phyloP scores from a whole-genome alignment of 495 filamentous ascomycete genomes.

The Pyrenula aspistea region DNA sequence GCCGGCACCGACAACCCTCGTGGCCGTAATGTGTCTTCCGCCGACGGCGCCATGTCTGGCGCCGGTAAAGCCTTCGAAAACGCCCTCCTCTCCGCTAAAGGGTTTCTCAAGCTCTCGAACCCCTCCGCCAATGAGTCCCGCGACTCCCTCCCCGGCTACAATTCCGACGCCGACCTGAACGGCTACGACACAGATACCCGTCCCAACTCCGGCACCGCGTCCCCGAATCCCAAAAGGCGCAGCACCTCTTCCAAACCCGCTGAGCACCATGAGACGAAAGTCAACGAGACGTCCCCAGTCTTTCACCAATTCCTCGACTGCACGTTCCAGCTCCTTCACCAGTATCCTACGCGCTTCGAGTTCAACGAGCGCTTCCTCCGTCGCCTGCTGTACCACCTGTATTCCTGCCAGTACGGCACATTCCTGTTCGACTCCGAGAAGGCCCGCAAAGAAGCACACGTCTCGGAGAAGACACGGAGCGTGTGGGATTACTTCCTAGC shows the following conservation, averaged over 20 bases:
- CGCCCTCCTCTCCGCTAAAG: slow-evolving; percentile 74
- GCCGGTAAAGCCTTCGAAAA: slow-evolving; percentile 73
- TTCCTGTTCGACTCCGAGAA: slow-evolving; percentile 95
- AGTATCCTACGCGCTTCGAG: slow-evolving; percentile 85
- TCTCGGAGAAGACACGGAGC: slow-evolving; percentile 63
- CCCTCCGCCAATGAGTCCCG: slow-evolving; percentile 26
- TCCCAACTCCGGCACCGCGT: neutral
- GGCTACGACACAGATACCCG: slow-evolving; percentile 32
- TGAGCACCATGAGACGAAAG: slow-evolving; percentile 38
- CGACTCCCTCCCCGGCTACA: slow-evolving; percentile 39
- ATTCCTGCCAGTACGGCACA: slow-evolving; percentile 93
- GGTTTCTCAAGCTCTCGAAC: slow-evolving; percentile 77
- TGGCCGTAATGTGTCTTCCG: slow-evolving; percentile 12
- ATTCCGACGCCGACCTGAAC: slow-evolving; percentile 51
- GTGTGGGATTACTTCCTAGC: slow-evolving; percentile 95
- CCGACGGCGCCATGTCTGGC: slow-evolving; percentile 38
- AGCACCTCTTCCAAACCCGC: slow-evolving; percentile 24
- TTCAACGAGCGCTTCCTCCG: slow-evolving; percentile 94
- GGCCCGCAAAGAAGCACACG: slow-evolving; percentile 62
- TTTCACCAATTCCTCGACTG: slow-evolving; percentile 98
- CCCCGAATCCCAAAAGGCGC: slow-evolving; percentile 20
- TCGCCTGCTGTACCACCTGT: slow-evolving; percentile 83
- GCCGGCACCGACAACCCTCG: slow-evolving; percentile 17
- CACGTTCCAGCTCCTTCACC: slow-evolving; percentile 79
- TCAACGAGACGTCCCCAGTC: slow-evolving; percentile 85